Conservation (phyloP, 2,329 filamentous ascomycete genomes). For the Diaporthe vexans region DNA sequence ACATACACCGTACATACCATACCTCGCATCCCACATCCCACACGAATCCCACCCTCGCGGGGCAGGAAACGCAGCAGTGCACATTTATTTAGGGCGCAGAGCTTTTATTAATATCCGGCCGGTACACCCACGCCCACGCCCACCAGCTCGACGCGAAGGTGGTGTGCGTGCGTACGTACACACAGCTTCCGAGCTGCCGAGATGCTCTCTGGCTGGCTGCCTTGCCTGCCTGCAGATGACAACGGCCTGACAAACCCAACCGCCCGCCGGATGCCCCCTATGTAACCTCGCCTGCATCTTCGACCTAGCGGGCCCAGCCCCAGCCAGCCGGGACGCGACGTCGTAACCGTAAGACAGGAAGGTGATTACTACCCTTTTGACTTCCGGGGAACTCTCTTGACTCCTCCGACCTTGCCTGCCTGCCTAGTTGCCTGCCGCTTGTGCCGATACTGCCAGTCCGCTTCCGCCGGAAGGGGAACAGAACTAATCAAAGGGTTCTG, state of each 20-base stretch:
- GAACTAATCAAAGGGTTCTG: no score
- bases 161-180: no score
- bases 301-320: background rate
- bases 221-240: slow-evolving; percentile 1
- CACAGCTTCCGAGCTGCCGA: background rate
- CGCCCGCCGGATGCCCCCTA: no score
- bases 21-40: background rate
- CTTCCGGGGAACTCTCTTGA: slow-evolving; percentile 4
- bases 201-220: background rate
- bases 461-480: no score
- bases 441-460: no score
- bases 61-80: no score
- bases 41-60: background rate
- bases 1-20: no score
- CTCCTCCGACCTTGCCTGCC: slow-evolving; percentile 1
- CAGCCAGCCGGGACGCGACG: slow-evolving; percentile 19
- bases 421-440: background rate
- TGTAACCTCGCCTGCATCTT: background rate
- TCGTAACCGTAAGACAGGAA: background rate
- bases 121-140: no score
- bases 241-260: slow-evolving; percentile 7
- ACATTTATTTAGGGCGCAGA: no score
- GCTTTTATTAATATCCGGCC: no score
- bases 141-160: no score
- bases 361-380: background rate